These are phyloP conservation scores for Ophiosphaerella narmari DNA, from an alignment of 2,329 filamentous ascomycete genomes.

Conservation along the genomic window DNA sequence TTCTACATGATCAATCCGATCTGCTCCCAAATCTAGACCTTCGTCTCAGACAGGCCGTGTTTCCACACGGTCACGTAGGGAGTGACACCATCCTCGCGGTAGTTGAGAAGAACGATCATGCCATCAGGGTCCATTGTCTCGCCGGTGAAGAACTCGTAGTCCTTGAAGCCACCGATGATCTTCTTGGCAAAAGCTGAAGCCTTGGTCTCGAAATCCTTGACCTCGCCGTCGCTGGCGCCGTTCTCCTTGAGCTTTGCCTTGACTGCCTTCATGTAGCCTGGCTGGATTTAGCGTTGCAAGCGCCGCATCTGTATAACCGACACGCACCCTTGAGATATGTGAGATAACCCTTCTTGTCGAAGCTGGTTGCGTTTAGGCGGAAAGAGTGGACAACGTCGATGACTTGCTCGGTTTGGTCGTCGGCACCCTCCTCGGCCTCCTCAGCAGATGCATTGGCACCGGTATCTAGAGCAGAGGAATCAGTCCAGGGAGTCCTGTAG, in stretches of 20 bases:
- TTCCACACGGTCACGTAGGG: conserved; percentile 94
- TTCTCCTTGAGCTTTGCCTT: conserved; percentile 73
- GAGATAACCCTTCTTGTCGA: conserved; percentile 89
- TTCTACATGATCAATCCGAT: background rate
- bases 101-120: conserved; percentile 96
- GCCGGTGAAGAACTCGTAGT: conserved; percentile 93
- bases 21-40: conserved; percentile 70
- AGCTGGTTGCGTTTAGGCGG: conserved; percentile 76
- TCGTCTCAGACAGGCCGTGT: conserved; percentile 84
- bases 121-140: conserved; percentile 91
- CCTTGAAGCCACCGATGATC: conserved; percentile 85
- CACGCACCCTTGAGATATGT: conserved; percentile 78
- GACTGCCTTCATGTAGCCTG: conserved; percentile 90
- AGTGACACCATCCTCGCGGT: conserved; percentile 93
- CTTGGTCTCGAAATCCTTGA: conserved; percentile 79
- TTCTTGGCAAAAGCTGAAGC: conserved; percentile 79
- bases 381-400: conserved; percentile 95
- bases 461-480: conserved; percentile 61
- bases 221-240: conserved; percentile 63
- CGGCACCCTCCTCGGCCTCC: conserved; percentile 75
- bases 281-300: no score
- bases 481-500: conserved; percentile 8
- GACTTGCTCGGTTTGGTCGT: conserved; percentile 73
- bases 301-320: background rate
- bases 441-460: conserved; percentile 98